Conservation (phyloP, 2,329 filamentous ascomycete genomes). For the Celoporthe dispersa region DNA sequence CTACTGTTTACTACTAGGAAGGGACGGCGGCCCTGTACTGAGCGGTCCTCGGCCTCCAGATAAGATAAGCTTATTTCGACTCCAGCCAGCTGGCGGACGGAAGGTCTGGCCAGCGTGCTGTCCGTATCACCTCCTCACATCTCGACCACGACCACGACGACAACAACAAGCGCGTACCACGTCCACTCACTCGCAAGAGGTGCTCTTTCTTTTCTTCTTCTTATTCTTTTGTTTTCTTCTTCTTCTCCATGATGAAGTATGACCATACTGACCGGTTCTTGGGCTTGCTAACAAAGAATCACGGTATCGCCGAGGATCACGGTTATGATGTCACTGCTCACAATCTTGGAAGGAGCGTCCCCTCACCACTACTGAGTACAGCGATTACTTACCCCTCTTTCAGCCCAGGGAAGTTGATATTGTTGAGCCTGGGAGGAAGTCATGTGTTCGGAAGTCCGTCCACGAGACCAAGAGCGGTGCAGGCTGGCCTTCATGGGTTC, state of each 20-base stretch:
- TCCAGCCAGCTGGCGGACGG: neutral
- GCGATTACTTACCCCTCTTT: too few relatives aligned
- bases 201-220: too few relatives aligned
- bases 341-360: neutral
- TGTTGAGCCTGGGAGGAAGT: neutral
- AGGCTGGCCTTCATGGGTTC: neutral
- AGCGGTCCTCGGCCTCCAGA: neutral
- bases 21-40: neutral
- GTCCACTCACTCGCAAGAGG: neutral
- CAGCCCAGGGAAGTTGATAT: too few relatives aligned
- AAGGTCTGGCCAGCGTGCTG: neutral
- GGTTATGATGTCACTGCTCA: neutral
- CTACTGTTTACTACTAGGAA: neutral
- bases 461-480: neutral
- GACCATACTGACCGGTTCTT: neutral
- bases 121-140: neutral
- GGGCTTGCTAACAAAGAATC: neutral
- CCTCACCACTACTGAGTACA: neutral
- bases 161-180: neutral
- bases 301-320: neutral
- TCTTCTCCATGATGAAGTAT: neutral
- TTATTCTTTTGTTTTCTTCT: too few relatives aligned
- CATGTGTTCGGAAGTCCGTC: neutral
- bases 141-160: neutral
- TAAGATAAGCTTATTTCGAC: slow-evolving; percentile 21